Evolutionary conservation across 2,329 filamentous ascomycete genomes (phyloP).

Genomic region (Saccharata proteae): DNA sequence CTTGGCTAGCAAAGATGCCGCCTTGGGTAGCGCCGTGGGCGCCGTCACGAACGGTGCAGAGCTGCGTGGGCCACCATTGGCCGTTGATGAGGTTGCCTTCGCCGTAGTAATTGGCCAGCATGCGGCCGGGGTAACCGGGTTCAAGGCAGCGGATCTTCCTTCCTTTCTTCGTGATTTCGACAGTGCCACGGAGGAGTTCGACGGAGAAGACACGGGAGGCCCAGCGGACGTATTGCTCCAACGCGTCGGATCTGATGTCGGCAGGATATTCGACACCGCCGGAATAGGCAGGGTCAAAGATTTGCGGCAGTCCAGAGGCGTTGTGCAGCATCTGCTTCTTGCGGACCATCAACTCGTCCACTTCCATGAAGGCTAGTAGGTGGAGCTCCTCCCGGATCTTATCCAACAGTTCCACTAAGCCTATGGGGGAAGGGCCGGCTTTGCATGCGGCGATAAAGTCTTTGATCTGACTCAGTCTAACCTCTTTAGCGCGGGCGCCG

Average conservation of each 20-base stretch:
- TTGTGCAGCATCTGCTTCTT: conserved; percentile 25
- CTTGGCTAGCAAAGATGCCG: conserved; percentile 39
- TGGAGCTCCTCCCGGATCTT: conserved; percentile 26
- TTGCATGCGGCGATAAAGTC: too few species aligned
- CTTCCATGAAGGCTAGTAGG: conserved; percentile 24
- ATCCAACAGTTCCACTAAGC: conserved; percentile 15
- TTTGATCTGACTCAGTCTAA: too few species aligned
- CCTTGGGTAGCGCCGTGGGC: conserved; percentile 38
- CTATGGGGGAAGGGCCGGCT: too few species aligned
- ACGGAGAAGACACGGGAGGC: conserved; percentile 27
- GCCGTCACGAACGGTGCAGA: conserved; percentile 39
- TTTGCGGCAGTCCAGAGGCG: conserved; percentile 24
- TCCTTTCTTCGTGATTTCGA: conserved; percentile 16
- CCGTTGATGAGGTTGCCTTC: conserved; percentile 31
- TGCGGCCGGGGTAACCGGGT: conserved; percentile 12
- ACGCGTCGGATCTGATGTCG: conserved; percentile 36
- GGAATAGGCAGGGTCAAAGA: conserved; percentile 23
- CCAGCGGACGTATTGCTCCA: conserved; percentile 37
- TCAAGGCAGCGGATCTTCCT: too few species aligned
- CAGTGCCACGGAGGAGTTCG: conserved; percentile 35
- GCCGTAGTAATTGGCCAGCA: conserved; percentile 24
- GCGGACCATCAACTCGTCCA: conserved; percentile 21
- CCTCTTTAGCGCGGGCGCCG: too few species aligned
- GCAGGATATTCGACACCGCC: conserved; percentile 25
- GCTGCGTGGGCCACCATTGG: conserved; percentile 44